Evolutionary conservation across 2,329 filamentous ascomycete genomes (phyloP).

Genomic region (Diplodia seriata): DNA sequence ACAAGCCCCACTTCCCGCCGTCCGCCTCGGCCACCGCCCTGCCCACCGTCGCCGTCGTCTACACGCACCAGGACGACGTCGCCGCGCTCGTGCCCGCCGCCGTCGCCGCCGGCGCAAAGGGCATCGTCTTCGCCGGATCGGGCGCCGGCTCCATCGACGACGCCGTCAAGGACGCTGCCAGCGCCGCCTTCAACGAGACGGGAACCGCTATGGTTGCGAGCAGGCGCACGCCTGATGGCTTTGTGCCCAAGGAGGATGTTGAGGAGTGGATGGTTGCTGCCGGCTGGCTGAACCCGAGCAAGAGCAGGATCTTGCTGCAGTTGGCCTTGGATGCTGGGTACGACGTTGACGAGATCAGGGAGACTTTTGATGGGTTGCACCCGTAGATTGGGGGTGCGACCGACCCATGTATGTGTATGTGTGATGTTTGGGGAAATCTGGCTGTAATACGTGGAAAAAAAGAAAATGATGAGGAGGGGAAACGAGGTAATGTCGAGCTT

Average conservation of each 20-base stretch:
- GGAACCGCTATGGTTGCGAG: slow-evolving; percentile 60
- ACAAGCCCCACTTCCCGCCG: slow-evolving; percentile 39
- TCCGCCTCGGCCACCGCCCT: slow-evolving; percentile 47
- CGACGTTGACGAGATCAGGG: slow-evolving; percentile 54
- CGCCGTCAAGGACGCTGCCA: slow-evolving; percentile 49
- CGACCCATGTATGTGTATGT: too few species aligned
- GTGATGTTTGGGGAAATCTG: too few species aligned
- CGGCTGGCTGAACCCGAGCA: slow-evolving; percentile 62
- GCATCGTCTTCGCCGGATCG: slow-evolving; percentile 63
- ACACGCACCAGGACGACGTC: slow-evolving; percentile 62
- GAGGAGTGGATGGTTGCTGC: slow-evolving; percentile 51
- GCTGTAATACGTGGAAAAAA: not conserved
- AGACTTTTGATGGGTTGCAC: slow-evolving; percentile 40
- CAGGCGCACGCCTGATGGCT: slow-evolving; percentile 60
- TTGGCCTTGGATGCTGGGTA: slow-evolving; percentile 44
- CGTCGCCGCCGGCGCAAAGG: slow-evolving; percentile 59
- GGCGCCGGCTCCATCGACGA: slow-evolving; percentile 61
- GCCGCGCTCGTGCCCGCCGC: slow-evolving; percentile 57
- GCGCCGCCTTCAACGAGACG: slow-evolving; percentile 54
- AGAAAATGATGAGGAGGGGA: too few species aligned
- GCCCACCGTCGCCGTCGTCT: slow-evolving; percentile 64
- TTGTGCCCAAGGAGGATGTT: slow-evolving; percentile 50
- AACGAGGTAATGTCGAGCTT: not conserved
- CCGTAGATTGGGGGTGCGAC: slow-evolving; percentile 1
- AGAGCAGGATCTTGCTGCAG: slow-evolving; percentile 61